Evolutionary conservation across 129 eudicot species (phyloP), one percentile per base, ranked within the genome.

Genomic region (Artemisia annua): DNA sequence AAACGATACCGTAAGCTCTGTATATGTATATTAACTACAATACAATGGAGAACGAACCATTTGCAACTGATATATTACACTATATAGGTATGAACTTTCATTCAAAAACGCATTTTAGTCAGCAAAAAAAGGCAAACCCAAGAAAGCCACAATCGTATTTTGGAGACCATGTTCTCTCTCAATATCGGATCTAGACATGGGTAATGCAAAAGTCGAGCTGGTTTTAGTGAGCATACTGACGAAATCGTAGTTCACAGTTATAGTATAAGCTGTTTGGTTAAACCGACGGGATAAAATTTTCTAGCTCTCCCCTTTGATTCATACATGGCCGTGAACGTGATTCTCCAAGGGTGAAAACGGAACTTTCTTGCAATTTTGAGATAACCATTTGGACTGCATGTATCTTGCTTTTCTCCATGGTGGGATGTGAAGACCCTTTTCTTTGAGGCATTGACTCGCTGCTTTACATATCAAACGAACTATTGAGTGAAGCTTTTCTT

Each of bases 281-380:
- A 32, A 32, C 43, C 43, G 5, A 32, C 43, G 43, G 43, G 44
- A 39, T 39, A 39, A 39, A 39, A 5, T 6, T 39, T 39, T 7
- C 44, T 39, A 39, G 10, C 44, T 39, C 44, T 39, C 10, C 10
- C 44, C 44, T 39, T 6, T 7, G 44, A 39, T 39, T 39, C 44
- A 28, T 61, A 61, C 35, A 4, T 17, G 19, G 24, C 19, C 14
- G 39, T 64, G 26, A 7, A 15, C 3, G 62, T 56, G 62, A 30
- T 56, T 56, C 62, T 56, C 62, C 62, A 56, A 18, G 62, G 28
- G 62, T n/a, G 62, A 56, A 56, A 56, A 56, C 10, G 62, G 12
- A 56, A 56, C 62, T 20, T 56, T 56, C 19, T 56, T 56, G 62
- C 62, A 56, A n/a, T 56, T 56, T 5, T 56, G n/a, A n/a, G n/a